Evolutionary conservation across 257 asterid genomes (phyloP), one percentile per base, ranked within the genome.

Genomic region (Perilla frutescens): DNA sequence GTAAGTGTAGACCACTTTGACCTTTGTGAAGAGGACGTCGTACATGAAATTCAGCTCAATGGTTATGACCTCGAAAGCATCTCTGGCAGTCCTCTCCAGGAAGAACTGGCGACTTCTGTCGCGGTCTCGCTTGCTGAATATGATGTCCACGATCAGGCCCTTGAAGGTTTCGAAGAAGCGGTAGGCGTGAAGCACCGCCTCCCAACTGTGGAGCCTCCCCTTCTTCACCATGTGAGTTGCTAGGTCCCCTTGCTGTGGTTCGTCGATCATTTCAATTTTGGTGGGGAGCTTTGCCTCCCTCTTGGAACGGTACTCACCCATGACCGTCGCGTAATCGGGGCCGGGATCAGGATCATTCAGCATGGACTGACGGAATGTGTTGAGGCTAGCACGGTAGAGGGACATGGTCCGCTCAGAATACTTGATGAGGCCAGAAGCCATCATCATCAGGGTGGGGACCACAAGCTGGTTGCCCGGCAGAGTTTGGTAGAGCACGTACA

Each of bases 41-140:
- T 86, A 88, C 44, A 88, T 73, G 81, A 88, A 85, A 15, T 76
- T 88, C 40, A 88, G 90, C 74, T 86, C 95, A 14, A 74, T 80
- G 58, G 77, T 86, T 0, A 88, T 71, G 5, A 88, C 83, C 8
- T 57, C 49, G 32, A 88, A 86, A 13, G 91, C 95, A 50, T 86
- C 90, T 7, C 41, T 29, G 0, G 84, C 68, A 0, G 72, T 41
- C 45, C 85, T 75, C 59, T 70, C 3, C 40, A 45, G 80, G 48
- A 88, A 88, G 51, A 78, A 86, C 0, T 62, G 76, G 9, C 81
- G 64, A 34, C 87, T 84, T 9, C 45, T 72, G 31, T 72, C 71
- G 1, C 89, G 81, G 10, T 84, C 88, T 1, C 78, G 76, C 68
- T 53, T 70, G 85, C 87, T 85, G 74, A 84, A 81, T 1, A 83